Evolutionary conservation across 2,329 filamentous ascomycete species (phyloP).

Genomic region (Aquanectria penicillioides): DNA sequence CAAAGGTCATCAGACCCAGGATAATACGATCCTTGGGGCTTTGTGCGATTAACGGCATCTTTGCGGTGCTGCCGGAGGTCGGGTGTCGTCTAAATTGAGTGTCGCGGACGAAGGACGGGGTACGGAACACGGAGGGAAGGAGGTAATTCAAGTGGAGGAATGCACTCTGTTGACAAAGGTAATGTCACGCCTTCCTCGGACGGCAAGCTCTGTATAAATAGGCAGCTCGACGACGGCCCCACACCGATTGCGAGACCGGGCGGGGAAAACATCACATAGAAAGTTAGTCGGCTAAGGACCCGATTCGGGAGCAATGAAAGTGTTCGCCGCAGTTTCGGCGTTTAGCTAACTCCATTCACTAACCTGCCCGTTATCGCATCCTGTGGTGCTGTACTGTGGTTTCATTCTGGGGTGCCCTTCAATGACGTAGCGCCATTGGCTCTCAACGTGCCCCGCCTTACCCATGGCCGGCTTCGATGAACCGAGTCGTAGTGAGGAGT

Average conservation of each 20-base stretch:
- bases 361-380: background rate
- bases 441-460: background rate
- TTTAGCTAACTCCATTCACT: constrained; percentile 15
- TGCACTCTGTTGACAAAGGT: too few species aligned
- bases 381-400: constrained; percentile 2
- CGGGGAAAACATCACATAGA: constrained; percentile 7
- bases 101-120: too few species aligned
- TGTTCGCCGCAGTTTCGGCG: background rate
- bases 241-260: constrained; percentile 6
- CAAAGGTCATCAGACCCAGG: constrained; percentile 89
- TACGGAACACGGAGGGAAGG: too few species aligned
- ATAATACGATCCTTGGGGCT: constrained; percentile 73
- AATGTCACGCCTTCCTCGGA: background rate
- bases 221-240: constrained; percentile 1
- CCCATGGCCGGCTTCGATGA: too few species aligned
- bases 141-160: too few species aligned
- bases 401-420: background rate
- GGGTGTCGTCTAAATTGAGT: too few species aligned
- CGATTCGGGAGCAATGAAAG: background rate
- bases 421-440: constrained; percentile 4
- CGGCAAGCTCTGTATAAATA: background rate
- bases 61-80: too few species aligned
- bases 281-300: background rate
- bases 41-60: constrained; percentile 58
- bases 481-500: too few species aligned